Evolutionary conservation across 164 flowering plant genomes (phyloP), one percentile per base, ranked within the genome.

Genomic region (Cinnamomum chago): DNA sequence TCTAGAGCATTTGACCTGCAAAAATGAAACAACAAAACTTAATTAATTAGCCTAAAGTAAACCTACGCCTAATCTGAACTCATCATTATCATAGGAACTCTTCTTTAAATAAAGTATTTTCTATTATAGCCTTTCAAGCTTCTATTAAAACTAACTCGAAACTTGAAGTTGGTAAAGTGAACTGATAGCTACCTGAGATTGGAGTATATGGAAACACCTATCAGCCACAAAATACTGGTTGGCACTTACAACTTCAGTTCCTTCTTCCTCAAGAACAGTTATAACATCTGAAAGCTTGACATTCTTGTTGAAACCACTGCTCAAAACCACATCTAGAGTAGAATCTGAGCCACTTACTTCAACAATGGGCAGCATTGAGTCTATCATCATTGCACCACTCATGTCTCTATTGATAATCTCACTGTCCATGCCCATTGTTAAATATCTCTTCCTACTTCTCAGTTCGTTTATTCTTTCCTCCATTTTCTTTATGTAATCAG

Each of bases 171-270:
- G 23, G 3, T 62, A 9, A 62, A 20, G 28, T 2, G 28, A 23
- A 23, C 14, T 10, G 15, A 30, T 20, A n/a, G 11, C 66, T 23
- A 87, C 90, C 84, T 87, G 83, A 67, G 86, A 85, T 72, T 83
- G 87, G 60, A 87, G 58, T 2, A 83, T 65, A 77, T 84, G 82
- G 72, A 79, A 78, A 55, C 81, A 70, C 35, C 78, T 84, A 35
- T 79, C 80, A 2, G 84, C 86, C 1, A 69, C 73, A 20, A 70
- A 75, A 13, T 79, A 81, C 68, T 76, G 67, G 62, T 67, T 82
- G 18, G 84, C 86, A 67, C 73, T 80, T 10, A 84, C 76, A 58
- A 87, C 90, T 50, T 79, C 83, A 71, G 85, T 83, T 73, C 90
- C 88, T 81, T 82, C 85, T 77, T 85, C 81, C 30, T 81, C 79